phyloP scores from a whole-genome alignment of 140 eudicot species.

The Senecio squalidus region DNA sequence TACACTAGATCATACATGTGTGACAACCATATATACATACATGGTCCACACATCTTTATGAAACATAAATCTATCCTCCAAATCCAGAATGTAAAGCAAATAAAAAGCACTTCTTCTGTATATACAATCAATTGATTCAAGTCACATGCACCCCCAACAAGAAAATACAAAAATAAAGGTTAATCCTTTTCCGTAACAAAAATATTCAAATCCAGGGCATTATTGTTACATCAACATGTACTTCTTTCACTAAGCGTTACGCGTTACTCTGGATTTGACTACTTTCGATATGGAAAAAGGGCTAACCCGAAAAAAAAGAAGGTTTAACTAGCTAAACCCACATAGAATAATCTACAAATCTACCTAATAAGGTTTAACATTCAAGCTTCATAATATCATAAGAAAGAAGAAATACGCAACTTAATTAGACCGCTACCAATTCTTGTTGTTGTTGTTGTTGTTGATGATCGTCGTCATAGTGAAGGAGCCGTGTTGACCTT shows the following conservation, averaged over 20 bases:
- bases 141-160: slow-evolving; percentile 25
- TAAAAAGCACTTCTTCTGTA: slow-evolving; percentile 24
- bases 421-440: slow-evolving; percentile 26
- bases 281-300: slow-evolving; percentile 8
- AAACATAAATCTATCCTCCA: not conserved
- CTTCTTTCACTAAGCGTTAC: not conserved
- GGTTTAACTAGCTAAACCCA: slow-evolving; percentile 27
- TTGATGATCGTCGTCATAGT: slow-evolving; percentile 33
- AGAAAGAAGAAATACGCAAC: not conserved
- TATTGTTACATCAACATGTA: slow-evolving; percentile 14
- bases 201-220: slow-evolving; percentile 9
- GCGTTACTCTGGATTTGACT: slow-evolving; percentile 12
- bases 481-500: slow-evolving; percentile 25
- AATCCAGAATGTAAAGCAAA: slow-evolving; percentile 18
- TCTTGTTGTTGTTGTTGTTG: slow-evolving; percentile 21
- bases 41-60: not conserved
- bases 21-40: not conserved
- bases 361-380: slow-evolving; percentile 14
- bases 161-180: slow-evolving; percentile 9
- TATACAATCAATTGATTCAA: slow-evolving; percentile 23
- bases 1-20: slow-evolving; percentile 1
- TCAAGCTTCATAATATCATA: slow-evolving; percentile 17
- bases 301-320: slow-evolving; percentile 4
- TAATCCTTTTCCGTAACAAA: slow-evolving; percentile 9
- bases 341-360: slow-evolving; percentile 16